Base-by-base conservation (phyloP, 768 basidiomycete genomes). In the Amyloporia xantha region DNA sequence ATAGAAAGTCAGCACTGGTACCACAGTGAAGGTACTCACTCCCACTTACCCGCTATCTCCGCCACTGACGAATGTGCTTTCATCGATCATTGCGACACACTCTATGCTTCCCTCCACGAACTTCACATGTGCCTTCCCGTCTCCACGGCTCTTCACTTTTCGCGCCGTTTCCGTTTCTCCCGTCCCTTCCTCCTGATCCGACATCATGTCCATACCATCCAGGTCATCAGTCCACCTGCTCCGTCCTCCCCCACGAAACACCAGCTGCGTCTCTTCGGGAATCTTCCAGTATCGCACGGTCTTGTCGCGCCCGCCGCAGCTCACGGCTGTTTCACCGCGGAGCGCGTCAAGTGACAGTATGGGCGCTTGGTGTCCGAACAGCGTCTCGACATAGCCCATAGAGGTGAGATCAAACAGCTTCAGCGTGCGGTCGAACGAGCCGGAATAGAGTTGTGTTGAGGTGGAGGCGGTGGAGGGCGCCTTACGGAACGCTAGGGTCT, bases 201-300 rank as follows among this genome's bases (percentile, higher is more conserved):
- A 70, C 26, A 84, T 70, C 10, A 81, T 82, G 2, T 84, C 70
- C 11, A 81, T 82, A 1, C 90, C 88, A 54, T 95, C 93, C 23
- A 93, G 62, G 6, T 90, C 79, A 62, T 91, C 87, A 47, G 86
- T 71, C 55, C 90, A 73, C 28, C 77, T 77, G 67, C 86, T 93
- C 56, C 80, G 76, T 4, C 87, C 92, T n/a, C 96, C 96, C 21
- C 95, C 96, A 30, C 96, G 79, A 61, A 98, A 97, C 5, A 99
- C 93, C 21, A 99, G 74, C 62, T 98, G 95, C 11, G 79, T 90
- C 66, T 97, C 93, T 46, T 99, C 95, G 30, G 82, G 81, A 44
- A 98, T 86, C 69, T 97, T 97, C 95, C 95, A 99, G 68, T 81
- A 98, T 28, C 96, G 77, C 51, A 84, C 78, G 0, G 93, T 96